Evolutionary conservation across 2,329 filamentous ascomycete species (phyloP), one percentile per base, ranked within the genome.

Genomic region (Zopfia rhizophila): DNA sequence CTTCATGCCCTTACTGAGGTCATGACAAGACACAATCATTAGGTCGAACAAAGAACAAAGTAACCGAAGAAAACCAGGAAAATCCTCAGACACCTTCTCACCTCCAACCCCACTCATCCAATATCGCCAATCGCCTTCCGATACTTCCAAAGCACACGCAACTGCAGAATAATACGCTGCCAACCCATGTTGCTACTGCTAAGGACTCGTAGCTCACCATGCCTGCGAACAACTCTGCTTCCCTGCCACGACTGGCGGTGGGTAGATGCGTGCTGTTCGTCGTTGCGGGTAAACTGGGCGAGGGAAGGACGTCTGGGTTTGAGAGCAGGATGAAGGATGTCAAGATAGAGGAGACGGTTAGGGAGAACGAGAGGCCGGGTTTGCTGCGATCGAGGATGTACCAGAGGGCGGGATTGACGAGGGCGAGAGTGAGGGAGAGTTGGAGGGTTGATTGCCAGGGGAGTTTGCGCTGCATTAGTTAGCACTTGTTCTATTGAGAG

Each of bases 121-220:
- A 51, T 1, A 69, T 56, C 6, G 87, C 86, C 55, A 97, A 74
- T 51, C 90, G 81, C 53, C 94, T 81, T 10, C 94, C 94, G 65
- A 99, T 91, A 66, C 96, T 97, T 8, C 94, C 94, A 78, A 99
- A 97, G 73, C 92, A 97, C 7, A 97, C 84, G 59, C 90, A 91
- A 64, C 90, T 95, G 73, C 94, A 97, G 69, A 97, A 99, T 38
- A 99, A 75, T 18, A 97, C 91, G 65, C 91, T 96, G 17, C 93
- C 80, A 64, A 96, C 88, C 93, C 94, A 99, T 4, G 91, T 90
- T 10, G 86, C 87, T 13, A 88, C 82, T 45, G 88, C 89, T 1
- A 91, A 70, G 5, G 78, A 84, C 58, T 90, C 83, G 38, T 84
- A 81, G 40, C 76, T 82, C 46, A 81, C 82, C 48, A 82, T 76